Evolutionary conservation across 23 red algal species (phyloP).

Genomic region (Gracilaria vermiculophylla): DNA sequence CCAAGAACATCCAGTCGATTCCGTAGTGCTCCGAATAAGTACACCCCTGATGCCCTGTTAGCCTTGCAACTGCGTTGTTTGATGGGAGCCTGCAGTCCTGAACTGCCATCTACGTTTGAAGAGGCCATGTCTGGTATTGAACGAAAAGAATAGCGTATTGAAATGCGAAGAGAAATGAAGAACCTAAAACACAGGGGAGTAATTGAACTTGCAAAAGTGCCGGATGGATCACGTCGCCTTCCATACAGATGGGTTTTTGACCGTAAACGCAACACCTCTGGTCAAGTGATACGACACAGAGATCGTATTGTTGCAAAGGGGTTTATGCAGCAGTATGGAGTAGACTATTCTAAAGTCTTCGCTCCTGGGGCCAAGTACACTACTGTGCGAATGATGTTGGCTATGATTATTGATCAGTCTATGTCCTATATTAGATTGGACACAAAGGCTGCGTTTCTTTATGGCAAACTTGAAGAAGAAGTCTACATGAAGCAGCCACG

Average conservation of each 20-base stretch:
- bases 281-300: background rate
- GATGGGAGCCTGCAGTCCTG: background rate
- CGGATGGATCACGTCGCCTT: background rate
- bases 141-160: background rate
- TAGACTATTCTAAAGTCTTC: constrained; percentile 11
- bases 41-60: background rate
- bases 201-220: background rate
- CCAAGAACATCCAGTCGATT: background rate
- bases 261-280: background rate
- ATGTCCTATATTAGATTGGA: constrained; percentile 1
- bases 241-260: constrained; percentile 19
- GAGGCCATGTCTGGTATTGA: constrained; percentile 9
- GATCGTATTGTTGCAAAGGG: constrained; percentile 21
- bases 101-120: background rate
- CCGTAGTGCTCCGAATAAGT: background rate
- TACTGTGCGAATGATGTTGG: background rate
- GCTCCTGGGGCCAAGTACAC: constrained; percentile 40
- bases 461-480: constrained; percentile 21
- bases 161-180: constrained; percentile 14
- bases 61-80: background rate
- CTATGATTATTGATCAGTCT: background rate
- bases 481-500: constrained; percentile 40
- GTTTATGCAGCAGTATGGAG: constrained; percentile 10
- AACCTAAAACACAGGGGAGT: background rate
- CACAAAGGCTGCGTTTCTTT: constrained; percentile 39